Evolutionary conservation across 2,329 filamentous ascomycete genomes (phyloP), one percentile per base, ranked within the genome.

Genomic region (Fusarium sp.): DNA sequence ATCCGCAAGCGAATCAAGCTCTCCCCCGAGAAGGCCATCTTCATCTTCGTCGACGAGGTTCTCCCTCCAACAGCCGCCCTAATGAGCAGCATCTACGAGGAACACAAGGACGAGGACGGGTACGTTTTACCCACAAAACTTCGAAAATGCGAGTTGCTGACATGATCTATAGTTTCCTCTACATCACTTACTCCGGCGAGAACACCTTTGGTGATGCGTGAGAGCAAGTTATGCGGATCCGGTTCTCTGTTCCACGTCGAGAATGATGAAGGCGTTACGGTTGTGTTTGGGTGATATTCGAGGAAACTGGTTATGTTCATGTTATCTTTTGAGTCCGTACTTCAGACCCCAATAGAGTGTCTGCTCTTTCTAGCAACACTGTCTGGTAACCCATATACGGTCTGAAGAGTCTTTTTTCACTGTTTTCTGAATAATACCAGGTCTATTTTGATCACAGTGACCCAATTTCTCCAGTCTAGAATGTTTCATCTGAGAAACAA

Each of bases 1-100:
- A 99, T 99, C 84, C 94, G 96, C 82, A 99, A 99, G 89, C 92
- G 96, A 79, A 99, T 99, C 86, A 99, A 99, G 93, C 89, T 99
- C 74, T 97, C 94, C 57, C 96, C 96, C 31, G 96, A 99, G 87
- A 99, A 99, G 89, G 96, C 96, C 80, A 99, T 99, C 85, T 99
- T 99, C 88, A 98, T 99, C 88, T 99, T 98, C 84, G 96, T 99
- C 78, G 95, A 98, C 81, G 96, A 98, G 84, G 95, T 98, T 52
- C 88, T 99, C 58, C 96, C 96, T 52, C 96, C 96, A 5, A 98
- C 96, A 11, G 96, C 96, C 63, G 96, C 96, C 63, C 89, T 99
- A 55, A 99, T 99, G 96, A 97, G 94, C 86, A 97, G 93, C 82
- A 98, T 99, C 84, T 99, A 99, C 82, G 96, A 99, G 83, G 95